A percentile compares a stretch with the other conserved stretches of the same genome.
Conservation (phyloP, 768 basidiomycete genomes). For the Leccinum uliginosum region DNA sequence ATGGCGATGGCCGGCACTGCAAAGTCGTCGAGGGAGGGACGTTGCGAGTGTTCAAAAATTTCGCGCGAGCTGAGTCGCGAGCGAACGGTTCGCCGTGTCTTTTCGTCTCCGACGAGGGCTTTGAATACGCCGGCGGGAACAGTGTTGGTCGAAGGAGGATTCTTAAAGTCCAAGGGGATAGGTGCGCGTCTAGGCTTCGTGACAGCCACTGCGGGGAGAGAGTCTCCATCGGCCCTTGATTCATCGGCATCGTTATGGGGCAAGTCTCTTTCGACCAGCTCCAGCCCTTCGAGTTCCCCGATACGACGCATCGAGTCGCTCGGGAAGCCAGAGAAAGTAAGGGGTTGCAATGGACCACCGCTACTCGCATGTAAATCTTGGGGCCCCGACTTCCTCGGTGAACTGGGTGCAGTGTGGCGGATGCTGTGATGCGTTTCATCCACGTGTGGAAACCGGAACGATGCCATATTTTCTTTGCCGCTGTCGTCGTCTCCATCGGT, state of each 20-base stretch:
- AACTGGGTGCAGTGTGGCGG: slow-evolving; percentile 43
- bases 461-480: slow-evolving; percentile 55
- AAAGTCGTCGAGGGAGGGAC: slow-evolving; percentile 75
- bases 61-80: slow-evolving; percentile 75
- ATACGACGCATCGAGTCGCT: slow-evolving; percentile 28
- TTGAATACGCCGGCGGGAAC: slow-evolving; percentile 87
- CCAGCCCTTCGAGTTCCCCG: slow-evolving; percentile 11
- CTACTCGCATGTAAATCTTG: slow-evolving; percentile 15
- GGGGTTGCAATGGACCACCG: slow-evolving; percentile 36
- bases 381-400: slow-evolving; percentile 31
- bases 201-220: slow-evolving; percentile 11
- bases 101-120: slow-evolving; percentile 64
- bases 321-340: slow-evolving; percentile 66
- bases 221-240: slow-evolving; percentile 12
- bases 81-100: slow-evolving; percentile 66
- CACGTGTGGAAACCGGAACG: slow-evolving; percentile 70
- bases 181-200: slow-evolving; percentile 60
- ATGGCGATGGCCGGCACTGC: slow-evolving; percentile 63
- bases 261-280: slow-evolving; percentile 8
- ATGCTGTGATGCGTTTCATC: slow-evolving; percentile 47
- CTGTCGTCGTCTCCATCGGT: slow-evolving; percentile 46
- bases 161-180: slow-evolving; percentile 75
- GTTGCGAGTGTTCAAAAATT: slow-evolving; percentile 60
- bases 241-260: slow-evolving; percentile 8
- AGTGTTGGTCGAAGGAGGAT: slow-evolving; percentile 61